Conservation (phyloP, 495 filamentous ascomycete genomes). For the Aspergillus cavernicola region DNA sequence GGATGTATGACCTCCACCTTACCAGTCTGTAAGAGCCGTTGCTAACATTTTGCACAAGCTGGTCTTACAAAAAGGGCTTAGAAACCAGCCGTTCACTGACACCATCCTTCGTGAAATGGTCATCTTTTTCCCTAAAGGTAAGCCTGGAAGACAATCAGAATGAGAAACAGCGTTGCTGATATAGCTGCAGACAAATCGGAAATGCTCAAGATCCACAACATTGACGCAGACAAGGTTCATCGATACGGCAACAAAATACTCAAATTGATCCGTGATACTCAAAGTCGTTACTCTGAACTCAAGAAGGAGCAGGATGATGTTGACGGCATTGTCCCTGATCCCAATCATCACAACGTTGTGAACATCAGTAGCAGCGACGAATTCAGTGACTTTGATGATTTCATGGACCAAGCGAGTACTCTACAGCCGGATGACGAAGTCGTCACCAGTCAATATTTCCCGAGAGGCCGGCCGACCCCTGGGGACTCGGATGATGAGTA, state of each 20-base stretch:
- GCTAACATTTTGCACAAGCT: slow-evolving; percentile 40
- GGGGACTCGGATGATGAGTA: slow-evolving; percentile 26
- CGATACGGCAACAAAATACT: slow-evolving; percentile 67
- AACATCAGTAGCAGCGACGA: slow-evolving; percentile 50
- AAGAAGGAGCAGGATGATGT: slow-evolving; percentile 41
- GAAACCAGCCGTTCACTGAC: slow-evolving; percentile 72
- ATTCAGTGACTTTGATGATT: slow-evolving; percentile 46
- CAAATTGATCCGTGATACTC: slow-evolving; percentile 55
- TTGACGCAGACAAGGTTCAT: slow-evolving; percentile 66
- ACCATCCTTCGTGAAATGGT: slow-evolving; percentile 78
- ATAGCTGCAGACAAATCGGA: slow-evolving; percentile 32
- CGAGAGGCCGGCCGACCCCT: slow-evolving; percentile 21
- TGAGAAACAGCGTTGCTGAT: slow-evolving; percentile 10
- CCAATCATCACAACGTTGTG: slow-evolving; percentile 63
- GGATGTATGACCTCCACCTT: slow-evolving; percentile 34
- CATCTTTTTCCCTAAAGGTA: slow-evolving; percentile 64
- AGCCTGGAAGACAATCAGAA: neutral
- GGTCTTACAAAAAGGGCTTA: slow-evolving; percentile 57
- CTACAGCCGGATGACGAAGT: slow-evolving; percentile 32
- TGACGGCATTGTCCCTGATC: slow-evolving; percentile 47
- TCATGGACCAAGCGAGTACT: slow-evolving; percentile 35
- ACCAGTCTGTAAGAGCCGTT: neutral
- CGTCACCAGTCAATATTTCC: slow-evolving; percentile 48
- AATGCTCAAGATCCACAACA: slow-evolving; percentile 64
- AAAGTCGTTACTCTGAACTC: slow-evolving; percentile 57